Evolutionary conservation across 345 rosid genomes (phyloP).

Genomic region (Durio zibethinus): DNA sequence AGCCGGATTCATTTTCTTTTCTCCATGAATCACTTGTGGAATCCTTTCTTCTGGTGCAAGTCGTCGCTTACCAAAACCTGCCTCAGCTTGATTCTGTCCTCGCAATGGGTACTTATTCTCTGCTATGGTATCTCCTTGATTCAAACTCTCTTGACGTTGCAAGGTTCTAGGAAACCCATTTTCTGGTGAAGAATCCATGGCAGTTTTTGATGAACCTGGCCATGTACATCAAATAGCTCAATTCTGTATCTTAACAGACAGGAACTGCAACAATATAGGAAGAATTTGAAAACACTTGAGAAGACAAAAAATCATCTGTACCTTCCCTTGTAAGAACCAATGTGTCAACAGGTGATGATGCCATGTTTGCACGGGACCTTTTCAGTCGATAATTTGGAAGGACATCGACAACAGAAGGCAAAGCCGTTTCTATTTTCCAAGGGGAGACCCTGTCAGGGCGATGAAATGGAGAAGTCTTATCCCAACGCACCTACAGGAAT

Average conservation of each 20-base stretch:
- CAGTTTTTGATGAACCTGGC: conserved; percentile 41
- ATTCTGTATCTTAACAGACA: neutral
- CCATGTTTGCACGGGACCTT: conserved; percentile 38
- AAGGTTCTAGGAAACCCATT: conserved; percentile 37
- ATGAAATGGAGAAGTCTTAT: conserved; percentile 4
- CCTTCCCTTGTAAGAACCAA: conserved; percentile 44
- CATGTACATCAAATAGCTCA: neutral
- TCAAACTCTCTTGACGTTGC: neutral
- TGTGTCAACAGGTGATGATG: conserved; percentile 34
- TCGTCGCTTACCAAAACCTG: conserved; percentile 29
- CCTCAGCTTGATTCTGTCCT: conserved; percentile 28
- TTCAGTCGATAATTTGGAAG: conserved; percentile 16
- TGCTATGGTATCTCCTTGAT: neutral
- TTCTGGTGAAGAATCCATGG: conserved; percentile 32
- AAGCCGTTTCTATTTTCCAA: neutral
- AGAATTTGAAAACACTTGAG: neutral
- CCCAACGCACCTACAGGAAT: conserved; percentile 49
- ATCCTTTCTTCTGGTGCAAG: conserved; percentile 27
- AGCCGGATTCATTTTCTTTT: neutral
- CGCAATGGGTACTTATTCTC: conserved; percentile 13
- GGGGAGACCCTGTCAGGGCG: neutral
- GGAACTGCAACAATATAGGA: neutral
- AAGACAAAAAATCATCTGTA: conserved; percentile 1
- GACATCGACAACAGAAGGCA: neutral
- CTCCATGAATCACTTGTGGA: neutral